A percentile compares a stretch with the other conserved stretches of the same genome.
phyloP scores from a whole-genome alignment of 2,329 filamentous ascomycete genomes.

The Boeremia lycopersici region DNA sequence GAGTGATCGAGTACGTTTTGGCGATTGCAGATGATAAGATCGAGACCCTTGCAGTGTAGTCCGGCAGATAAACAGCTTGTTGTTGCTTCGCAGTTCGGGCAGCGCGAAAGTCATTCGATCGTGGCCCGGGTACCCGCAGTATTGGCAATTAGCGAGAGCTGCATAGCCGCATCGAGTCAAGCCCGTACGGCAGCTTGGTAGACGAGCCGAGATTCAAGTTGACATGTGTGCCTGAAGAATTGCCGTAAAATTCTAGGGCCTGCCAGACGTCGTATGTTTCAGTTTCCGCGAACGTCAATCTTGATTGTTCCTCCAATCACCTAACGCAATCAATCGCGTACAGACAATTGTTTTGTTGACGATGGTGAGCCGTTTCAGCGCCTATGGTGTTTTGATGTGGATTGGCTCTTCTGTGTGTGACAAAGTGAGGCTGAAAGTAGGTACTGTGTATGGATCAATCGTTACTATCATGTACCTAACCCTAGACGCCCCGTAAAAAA shows the following conservation, averaged over 20 bases:
- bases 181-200: not conserved
- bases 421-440: not conserved
- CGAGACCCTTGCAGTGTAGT: no score
- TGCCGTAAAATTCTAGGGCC: not conserved
- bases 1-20: no score
- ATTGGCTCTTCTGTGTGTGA: not conserved
- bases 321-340: not conserved
- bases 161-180: not conserved
- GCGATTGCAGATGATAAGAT: no score
- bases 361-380: not conserved
- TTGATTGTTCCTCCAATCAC: not conserved
- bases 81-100: not conserved
- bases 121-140: conserved; percentile 11
- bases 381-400: not conserved
- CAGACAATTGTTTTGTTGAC: not conserved
- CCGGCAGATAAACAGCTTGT: no score
- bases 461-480: not conserved
- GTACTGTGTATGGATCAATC: not conserved
- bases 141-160: not conserved
- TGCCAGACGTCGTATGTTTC: conserved; percentile 11
- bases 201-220: not conserved
- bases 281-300: not conserved
- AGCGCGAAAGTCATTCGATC: not conserved
- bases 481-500: not conserved
- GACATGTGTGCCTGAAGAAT: not conserved